Base-by-base conservation (phyloP, 2,329 filamentous ascomycete genomes). In the Simplicillium sp. region DNA sequence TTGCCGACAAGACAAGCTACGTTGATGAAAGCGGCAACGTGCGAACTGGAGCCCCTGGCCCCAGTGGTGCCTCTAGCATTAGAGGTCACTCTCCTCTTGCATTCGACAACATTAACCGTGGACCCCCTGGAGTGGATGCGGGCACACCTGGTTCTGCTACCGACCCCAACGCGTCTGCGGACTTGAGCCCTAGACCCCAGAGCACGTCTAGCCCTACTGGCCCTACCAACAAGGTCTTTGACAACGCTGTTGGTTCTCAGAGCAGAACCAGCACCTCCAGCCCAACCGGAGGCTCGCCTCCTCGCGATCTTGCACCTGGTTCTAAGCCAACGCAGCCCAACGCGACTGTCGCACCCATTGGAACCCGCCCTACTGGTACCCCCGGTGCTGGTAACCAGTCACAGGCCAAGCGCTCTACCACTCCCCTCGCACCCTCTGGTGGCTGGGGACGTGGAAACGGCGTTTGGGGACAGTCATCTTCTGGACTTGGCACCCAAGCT, bases 261-360 rank as follows among this genome's bases (percentile, higher is more conserved):
- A 85, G 71, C 59, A 82, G 84, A 49, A 92, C 87, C 34, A 94
- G 83, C 50, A 87, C 80, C 50, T 94, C 90, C 1, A 95, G 90
- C 17, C 87, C 68, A 11, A 69, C 88, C 9, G 82, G 82, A 42
- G 84, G 78, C 33, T 94, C 88, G 7, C 85, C 88, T 34, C 85
- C 87, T 41, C 80, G 80, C 34, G 73, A 79, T 39, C 73, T 80
- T 31, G 65, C 70, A 25, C 73, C 61, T 45, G 68, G 64, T 36
- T 60, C 62, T 39, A 78, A 77, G 65, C 59, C 75, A 46, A 68
- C 67, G 37, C 70, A 73, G 46, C 60, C 69, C 38, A 74, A 73
- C 41, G 71, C 73, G 43, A 72, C 84, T 4, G 88, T 97, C 40
- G 90, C 88, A 16, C 90, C 92, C 14, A 97, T 97, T 52, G 92